Evolutionary conservation across 345 rosid species (phyloP), one percentile per base, ranked within the genome.

Genomic region (Brassica carinata): DNA sequence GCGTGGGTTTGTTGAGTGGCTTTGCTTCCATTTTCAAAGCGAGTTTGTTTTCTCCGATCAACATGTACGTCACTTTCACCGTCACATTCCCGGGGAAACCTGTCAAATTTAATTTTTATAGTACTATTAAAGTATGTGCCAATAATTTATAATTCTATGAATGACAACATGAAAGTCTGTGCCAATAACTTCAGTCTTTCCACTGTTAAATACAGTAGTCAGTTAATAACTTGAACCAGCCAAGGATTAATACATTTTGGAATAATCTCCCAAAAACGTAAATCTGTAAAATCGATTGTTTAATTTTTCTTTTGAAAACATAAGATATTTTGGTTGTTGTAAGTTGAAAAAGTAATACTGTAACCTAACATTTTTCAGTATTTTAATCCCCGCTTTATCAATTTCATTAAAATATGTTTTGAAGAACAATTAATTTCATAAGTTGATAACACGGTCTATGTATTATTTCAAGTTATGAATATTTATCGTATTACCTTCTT

Each of bases 21-120:
- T 74, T 86, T 13, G 94, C 96, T 9, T 67, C 65, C 94, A 93
- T 90, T 76, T 79, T 85, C 8, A 96, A 84, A 0, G 43, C 85
- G n/a, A 96, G 80, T 59, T 82, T 83, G 89, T 93, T 80, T 38
- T 14, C 64, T 0, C 74, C 86, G 9, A 92, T 72, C n/a, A 95
- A 69, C 83, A 80, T 66, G 85, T 96, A 93, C 40, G 90, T 87
- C 26, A 92, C 91, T 0, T 67, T 73, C 14, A 92, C 94, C 26
- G 81, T 63, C 27, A 96, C 81, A n/a, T 84, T 79, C 0, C 98
- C 94, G 0, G 98, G 98, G 53, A 96, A 96, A 3, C 99, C 99
- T 62, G 66, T 13, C 15, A 9, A 1, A 5, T 61, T 26, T 26
- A 4, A n/a, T 59, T 19, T 61, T 61, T 26, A 61, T 23, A 61